Evolutionary conservation across 805 yeast genomes (phyloP).

Genomic region (Barnettozyma sp.): DNA sequence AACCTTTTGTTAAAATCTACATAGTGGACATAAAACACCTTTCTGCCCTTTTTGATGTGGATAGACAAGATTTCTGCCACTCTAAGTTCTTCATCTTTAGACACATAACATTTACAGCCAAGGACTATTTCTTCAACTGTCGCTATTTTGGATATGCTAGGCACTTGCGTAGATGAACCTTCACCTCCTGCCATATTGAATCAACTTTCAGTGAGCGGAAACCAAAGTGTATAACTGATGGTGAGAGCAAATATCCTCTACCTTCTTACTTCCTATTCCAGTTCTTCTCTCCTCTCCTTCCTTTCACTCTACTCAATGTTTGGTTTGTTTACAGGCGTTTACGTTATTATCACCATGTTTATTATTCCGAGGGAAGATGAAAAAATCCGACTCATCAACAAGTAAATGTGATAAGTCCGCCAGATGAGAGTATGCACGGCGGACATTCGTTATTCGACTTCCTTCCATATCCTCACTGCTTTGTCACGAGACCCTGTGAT

Average conservation of each 20-base stretch:
- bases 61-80: conserved; percentile 80
- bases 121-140: conserved; percentile 46
- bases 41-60: conserved; percentile 66
- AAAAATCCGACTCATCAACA: neutral
- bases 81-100: conserved; percentile 73
- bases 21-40: conserved; percentile 87
- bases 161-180: conserved; percentile 1
- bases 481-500: conserved; percentile 91
- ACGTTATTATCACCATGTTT: too few relatives aligned
- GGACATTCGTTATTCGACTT: conserved; percentile 26
- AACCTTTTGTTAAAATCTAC: conserved; percentile 91
- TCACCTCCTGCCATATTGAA: neutral
- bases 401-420: too few relatives aligned
- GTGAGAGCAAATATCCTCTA: too few relatives aligned
- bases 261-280: too few relatives aligned
- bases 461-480: conserved; percentile 69
- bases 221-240: too few relatives aligned
- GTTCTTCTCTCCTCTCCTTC: too few relatives aligned
- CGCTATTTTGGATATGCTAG: conserved; percentile 18
- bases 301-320: too few relatives aligned
- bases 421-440: too few relatives aligned
- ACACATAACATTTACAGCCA: conserved; percentile 79
- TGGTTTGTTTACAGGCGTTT: too few relatives aligned
- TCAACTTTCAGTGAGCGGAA: too few relatives aligned
- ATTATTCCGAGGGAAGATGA: conserved; percentile 1